Evolutionary conservation across 2,329 filamentous ascomycete species (phyloP).

Genomic region (Thielaviopsis euricoi): DNA sequence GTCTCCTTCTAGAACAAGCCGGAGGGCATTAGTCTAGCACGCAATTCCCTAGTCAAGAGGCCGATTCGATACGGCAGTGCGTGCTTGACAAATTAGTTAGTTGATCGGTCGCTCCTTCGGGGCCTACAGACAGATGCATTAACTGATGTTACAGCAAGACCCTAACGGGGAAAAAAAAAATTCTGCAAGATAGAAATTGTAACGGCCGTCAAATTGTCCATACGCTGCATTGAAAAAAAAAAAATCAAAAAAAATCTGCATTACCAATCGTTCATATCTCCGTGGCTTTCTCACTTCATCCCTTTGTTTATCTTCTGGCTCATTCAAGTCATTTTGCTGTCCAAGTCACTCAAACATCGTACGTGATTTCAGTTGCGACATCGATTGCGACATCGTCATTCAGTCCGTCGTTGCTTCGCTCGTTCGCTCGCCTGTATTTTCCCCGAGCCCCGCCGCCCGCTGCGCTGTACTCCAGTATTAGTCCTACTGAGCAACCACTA

Average conservation of each 20-base stretch:
- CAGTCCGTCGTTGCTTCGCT: background rate
- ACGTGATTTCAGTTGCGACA: slow-evolving; percentile 1
- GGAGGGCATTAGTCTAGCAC: background rate
- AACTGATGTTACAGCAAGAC: background rate
- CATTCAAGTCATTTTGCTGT: background rate
- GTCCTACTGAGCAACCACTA: too few species aligned
- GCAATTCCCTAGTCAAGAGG: background rate
- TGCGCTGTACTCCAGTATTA: too few species aligned
- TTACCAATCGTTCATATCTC: background rate
- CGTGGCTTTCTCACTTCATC: background rate
- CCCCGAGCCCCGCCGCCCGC: background rate
- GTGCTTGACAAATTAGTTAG: background rate
- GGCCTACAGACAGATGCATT: background rate
- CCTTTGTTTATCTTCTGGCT: too few species aligned
- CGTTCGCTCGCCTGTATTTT: background rate
- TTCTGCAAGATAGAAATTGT: background rate
- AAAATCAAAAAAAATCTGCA: background rate
- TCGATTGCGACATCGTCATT: slow-evolving; percentile 7
- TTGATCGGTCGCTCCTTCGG: background rate
- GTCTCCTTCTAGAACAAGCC: background rate
- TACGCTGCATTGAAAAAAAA: too few species aligned
- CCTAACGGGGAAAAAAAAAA: background rate
- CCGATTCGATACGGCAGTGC: background rate
- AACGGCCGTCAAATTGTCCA: too few species aligned
- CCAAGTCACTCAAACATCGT: background rate